These are phyloP conservation scores for Erythrobasidium yunnanense DNA, from an alignment of 768 basidiomycete species.

Conservation along the genomic window DNA sequence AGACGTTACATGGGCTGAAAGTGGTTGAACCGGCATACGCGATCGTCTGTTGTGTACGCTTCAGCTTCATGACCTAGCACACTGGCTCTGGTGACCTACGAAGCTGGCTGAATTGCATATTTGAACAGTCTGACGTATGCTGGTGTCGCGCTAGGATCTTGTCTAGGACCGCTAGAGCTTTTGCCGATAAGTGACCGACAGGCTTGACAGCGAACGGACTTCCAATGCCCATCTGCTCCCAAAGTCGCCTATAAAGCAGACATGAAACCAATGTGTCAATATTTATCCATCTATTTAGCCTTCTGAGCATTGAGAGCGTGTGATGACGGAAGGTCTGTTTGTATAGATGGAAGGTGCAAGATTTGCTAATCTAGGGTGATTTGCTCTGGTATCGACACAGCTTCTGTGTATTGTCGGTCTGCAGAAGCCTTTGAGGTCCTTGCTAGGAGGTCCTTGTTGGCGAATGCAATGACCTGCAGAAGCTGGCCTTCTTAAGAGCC, in stretches of 20 bases:
- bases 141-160: not conserved
- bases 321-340: slow-evolving; percentile 14
- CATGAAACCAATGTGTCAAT: not conserved
- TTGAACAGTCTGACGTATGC: slow-evolving; percentile 56
- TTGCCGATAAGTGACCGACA: slow-evolving; percentile 70
- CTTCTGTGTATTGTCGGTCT: not conserved
- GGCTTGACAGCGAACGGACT: slow-evolving; percentile 54
- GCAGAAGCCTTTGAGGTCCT: not conserved
- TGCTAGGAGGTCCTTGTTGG: slow-evolving; percentile 18
- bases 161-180: slow-evolving; percentile 6
- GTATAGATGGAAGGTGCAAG: not conserved
- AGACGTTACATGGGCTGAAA: slow-evolving; percentile 54
- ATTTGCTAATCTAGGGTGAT: not conserved
- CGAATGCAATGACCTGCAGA: not conserved
- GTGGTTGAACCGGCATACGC: slow-evolving; percentile 39
- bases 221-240: slow-evolving; percentile 51
- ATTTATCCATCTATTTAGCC: slow-evolving; percentile 24
- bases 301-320: not conserved
- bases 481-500: slow-evolving; percentile 25
- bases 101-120: slow-evolving; percentile 66
- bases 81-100: slow-evolving; percentile 36
- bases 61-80: not conserved
- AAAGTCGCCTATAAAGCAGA: not conserved
- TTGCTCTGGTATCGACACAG: slow-evolving; percentile 24
- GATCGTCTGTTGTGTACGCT: not conserved